A percentile compares a stretch with the other conserved stretches of the same genome.
Evolutionary conservation across 2,329 filamentous ascomycete genomes (phyloP).

Genomic region (Colletotrichum sp.): DNA sequence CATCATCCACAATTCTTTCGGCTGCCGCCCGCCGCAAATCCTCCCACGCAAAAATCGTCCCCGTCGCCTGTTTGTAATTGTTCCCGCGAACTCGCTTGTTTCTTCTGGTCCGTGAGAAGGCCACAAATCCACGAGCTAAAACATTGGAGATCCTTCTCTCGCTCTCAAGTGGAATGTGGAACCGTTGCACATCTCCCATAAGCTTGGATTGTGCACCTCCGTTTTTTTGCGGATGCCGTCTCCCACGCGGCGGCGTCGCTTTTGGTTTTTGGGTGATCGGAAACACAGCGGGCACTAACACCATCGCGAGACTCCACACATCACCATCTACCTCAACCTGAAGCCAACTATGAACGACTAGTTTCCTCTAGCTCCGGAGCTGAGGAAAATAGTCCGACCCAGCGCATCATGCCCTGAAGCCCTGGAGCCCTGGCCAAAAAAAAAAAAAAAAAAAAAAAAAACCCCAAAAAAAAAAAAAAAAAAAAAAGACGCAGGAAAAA

Average conservation of each 20-base stretch:
- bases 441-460: no score
- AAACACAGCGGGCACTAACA: background rate
- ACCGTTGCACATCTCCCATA: background rate
- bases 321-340: background rate
- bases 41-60: background rate
- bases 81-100: background rate
- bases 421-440: background rate
- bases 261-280: background rate
- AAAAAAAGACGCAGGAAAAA: no score
- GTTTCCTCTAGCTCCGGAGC: background rate
- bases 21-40: background rate
- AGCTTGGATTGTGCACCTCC: background rate
- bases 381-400: background rate
- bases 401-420: background rate
- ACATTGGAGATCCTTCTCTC: background rate
- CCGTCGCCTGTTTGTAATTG: background rate
- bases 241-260: background rate
- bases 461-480: no score
- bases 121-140: background rate
- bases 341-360: background rate
- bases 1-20: background rate
- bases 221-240: background rate
- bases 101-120: background rate
- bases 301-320: background rate
- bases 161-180: background rate